Conservation (phyloP, 2,329 filamentous ascomycete genomes). For the Fusarium graminum region DNA sequence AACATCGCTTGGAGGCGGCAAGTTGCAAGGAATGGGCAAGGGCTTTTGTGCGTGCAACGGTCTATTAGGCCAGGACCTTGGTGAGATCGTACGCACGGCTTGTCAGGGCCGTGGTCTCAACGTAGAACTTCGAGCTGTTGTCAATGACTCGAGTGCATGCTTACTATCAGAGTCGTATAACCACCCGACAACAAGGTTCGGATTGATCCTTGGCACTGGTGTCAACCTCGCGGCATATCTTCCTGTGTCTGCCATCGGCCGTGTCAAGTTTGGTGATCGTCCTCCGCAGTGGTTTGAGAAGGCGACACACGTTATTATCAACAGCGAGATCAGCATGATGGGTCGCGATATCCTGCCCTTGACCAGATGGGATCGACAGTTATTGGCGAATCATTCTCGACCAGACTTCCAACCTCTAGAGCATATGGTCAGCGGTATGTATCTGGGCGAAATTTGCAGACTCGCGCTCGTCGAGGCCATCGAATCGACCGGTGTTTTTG, state of each 20-base stretch:
- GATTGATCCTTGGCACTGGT: constrained; percentile 75
- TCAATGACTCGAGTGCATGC: constrained; percentile 77
- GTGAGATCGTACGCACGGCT: constrained; percentile 67
- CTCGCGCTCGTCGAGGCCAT: constrained; percentile 71
- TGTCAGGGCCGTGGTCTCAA: constrained; percentile 65
- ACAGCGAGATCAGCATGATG: constrained; percentile 77
- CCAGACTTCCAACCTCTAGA: constrained; percentile 74
- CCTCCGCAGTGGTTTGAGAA: constrained; percentile 68
- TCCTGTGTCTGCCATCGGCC: constrained; percentile 68
- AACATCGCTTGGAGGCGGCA: constrained; percentile 71
- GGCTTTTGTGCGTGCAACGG: constrained; percentile 71
- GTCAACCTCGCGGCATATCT: constrained; percentile 75
- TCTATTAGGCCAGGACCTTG: constrained; percentile 70
- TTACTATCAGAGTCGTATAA: constrained; percentile 74
- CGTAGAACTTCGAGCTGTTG: constrained; percentile 70
- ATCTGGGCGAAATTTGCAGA: constrained; percentile 74
- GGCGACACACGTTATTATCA: constrained; percentile 74
- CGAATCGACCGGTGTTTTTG: constrained; percentile 65
- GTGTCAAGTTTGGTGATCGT: constrained; percentile 68
- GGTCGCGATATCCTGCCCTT: constrained; percentile 69
- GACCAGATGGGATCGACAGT: constrained; percentile 70
- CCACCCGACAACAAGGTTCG: constrained; percentile 70
- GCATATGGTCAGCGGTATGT: constrained; percentile 73
- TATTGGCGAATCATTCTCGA: constrained; percentile 65
- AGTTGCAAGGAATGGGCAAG: constrained; percentile 74